Conservation (phyloP, 1,139 yeast genomes). For the Saccharomyces hybrid region DNA sequence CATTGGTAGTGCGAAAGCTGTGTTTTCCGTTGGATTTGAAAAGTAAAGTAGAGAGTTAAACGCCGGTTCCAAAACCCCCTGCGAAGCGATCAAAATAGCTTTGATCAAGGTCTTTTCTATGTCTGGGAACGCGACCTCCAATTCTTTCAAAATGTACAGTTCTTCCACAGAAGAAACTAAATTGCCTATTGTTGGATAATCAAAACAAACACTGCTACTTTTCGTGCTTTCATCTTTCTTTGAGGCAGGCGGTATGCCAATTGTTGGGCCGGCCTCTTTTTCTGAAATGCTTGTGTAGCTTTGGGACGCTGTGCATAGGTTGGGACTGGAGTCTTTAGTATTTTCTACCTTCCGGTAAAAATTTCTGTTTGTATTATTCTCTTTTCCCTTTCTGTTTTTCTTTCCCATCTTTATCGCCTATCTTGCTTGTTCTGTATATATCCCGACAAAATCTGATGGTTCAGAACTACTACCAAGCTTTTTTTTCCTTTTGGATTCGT, state of each 20-base stretch:
- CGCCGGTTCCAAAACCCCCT: constrained; percentile 66
- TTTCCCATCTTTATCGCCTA: background rate
- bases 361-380: background rate
- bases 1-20: constrained; percentile 50
- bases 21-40: constrained; percentile 64
- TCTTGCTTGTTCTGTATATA: background rate
- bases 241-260: background rate
- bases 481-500: background rate
- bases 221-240: background rate
- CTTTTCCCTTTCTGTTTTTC: constrained; percentile 1
- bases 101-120: constrained; percentile 56
- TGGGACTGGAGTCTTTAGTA: background rate
- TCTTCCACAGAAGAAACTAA: background rate
- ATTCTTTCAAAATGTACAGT: constrained; percentile 2
- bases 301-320: background rate
- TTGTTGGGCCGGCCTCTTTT: background rate
- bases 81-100: constrained; percentile 72
- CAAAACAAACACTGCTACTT: background rate
- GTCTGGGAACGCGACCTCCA: constrained; percentile 70
- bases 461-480: too few relatives aligned
- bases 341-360: background rate
- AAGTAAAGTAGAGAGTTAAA: constrained; percentile 73
- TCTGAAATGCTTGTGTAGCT: background rate
- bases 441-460: too few relatives aligned
- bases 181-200: background rate